Base-by-base conservation (phyloP, 371 early-diverging fungal genomes). In the Mucor ambiguus region DNA sequence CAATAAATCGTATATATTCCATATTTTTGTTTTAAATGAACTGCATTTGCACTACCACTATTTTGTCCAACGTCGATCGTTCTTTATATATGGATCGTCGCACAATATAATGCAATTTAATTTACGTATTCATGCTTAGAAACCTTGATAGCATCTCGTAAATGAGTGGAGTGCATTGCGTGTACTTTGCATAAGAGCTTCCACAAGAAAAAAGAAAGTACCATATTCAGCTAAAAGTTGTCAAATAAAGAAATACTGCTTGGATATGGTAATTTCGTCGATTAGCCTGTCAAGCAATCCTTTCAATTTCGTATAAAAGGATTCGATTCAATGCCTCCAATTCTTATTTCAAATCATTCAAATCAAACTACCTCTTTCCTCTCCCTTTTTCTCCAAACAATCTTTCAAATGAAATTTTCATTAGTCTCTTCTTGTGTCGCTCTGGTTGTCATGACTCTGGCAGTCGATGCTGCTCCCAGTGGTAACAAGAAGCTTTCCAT, bases 391-490 rank as follows among this genome's bases (percentile, higher is more conserved):
- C 37, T 58, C 59, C 37, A 49, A 49, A 30, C 37, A 11, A 35
- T 12, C 37, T 35, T 35, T 35, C 37, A n/a, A 46, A 69, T 64
- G 64, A 69, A 64, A 56, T 69, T 69, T 29, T 60, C 64, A 26
- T 32, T 64, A 16, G 58, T 68, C 20, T 68, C 68, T 48, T 62
- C 69, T 14, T 69, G 69, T 18, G 61, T 60, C 14, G 48, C 69
- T 12, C 30, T 69, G 9, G 44, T 64, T 26, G 41, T 37, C 26
- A 48, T 69, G 55, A 64, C 75, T 37, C 57, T 72, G 24, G 46
- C 63, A 55, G 70, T 61, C 29, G 65, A 60, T 32, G 61, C 54
- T 37, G 70, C 66, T 44, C 61, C 73, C 14, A 32, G 49, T 22
- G 61, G 49, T 9, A 46, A 11, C 46, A 52, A 63, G 37, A 63